A percentile compares a stretch with the other conserved stretches of the same genome.
These are phyloP conservation scores for Jasminum sambac DNA, from an alignment of 257 asterid species.

Conservation along the genomic window DNA sequence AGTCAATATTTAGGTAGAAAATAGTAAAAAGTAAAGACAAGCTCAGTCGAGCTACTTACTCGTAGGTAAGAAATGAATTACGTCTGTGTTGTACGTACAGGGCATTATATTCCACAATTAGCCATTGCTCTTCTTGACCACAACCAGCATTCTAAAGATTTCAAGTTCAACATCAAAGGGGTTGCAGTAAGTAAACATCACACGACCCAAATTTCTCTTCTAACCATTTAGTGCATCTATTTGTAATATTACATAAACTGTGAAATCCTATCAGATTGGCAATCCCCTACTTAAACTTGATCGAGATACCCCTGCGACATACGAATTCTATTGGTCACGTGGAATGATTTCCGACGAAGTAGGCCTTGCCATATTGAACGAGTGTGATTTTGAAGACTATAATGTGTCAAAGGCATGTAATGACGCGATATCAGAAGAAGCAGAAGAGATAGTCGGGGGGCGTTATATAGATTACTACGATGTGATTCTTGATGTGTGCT, in stretches of 20 bases:
- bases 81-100: constrained; percentile 31
- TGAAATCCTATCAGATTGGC: constrained; percentile 64
- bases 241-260: background rate
- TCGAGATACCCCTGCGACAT: constrained; percentile 80
- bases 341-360: constrained; percentile 97
- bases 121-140: constrained; percentile 79
- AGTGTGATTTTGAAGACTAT: constrained; percentile 87
- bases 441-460: constrained; percentile 64
- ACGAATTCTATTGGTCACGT: constrained; percentile 90
- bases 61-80: background rate
- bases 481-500: constrained; percentile 90
- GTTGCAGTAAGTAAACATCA: constrained; percentile 60
- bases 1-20: too few relatives aligned
- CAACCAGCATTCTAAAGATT: constrained; percentile 50
- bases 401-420: constrained; percentile 62
- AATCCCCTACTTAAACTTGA: constrained; percentile 93
- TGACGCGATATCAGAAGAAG: constrained; percentile 63
- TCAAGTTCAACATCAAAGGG: constrained; percentile 91
- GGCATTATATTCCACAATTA: constrained; percentile 92
- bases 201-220: constrained; percentile 11
- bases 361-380: constrained; percentile 68
- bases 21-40: too few relatives aligned
- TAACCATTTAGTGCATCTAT: background rate
- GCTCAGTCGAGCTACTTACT: too few relatives aligned
- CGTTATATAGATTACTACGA: constrained; percentile 80